phyloP scores from a whole-genome alignment of 2,329 filamentous ascomycete genomes.

The Epichloe scottii region DNA sequence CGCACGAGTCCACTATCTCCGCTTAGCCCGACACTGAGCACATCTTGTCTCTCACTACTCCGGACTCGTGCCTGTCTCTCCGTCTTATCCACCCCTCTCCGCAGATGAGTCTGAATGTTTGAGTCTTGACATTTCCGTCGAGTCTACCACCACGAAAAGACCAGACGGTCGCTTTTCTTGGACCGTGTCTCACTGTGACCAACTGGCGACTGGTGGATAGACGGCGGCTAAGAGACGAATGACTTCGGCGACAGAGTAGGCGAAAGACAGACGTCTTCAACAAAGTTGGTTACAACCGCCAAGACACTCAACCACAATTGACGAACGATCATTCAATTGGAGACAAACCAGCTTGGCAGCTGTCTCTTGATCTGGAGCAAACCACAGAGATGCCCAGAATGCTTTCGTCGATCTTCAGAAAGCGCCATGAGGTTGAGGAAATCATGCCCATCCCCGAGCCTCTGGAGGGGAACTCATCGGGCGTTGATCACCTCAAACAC shows the following conservation, averaged over 20 bases:
- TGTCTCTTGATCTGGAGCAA: background rate
- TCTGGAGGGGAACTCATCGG: slow-evolving; percentile 26
- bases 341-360: background rate
- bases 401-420: slow-evolving; percentile 29
- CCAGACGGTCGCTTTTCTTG: background rate
- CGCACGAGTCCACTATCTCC: background rate
- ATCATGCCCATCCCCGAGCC: slow-evolving; percentile 30
- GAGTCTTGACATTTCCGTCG: background rate
- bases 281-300: background rate
- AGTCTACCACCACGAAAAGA: background rate
- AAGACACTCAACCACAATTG: background rate
- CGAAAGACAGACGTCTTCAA: background rate
- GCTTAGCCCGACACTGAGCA: background rate
- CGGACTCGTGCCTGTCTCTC: background rate
- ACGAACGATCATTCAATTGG: background rate
- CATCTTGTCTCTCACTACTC: background rate
- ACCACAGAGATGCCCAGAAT: slow-evolving; percentile 10
- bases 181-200: background rate
- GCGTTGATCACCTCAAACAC: slow-evolving; percentile 29
- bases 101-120: background rate
- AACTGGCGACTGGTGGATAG: background rate
- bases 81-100: slow-evolving; percentile 1
- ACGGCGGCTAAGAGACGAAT: background rate
- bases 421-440: slow-evolving; percentile 32
- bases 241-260: background rate